Evolutionary conservation across 2,329 filamentous ascomycete genomes (phyloP), one percentile per base, ranked within the genome.

Genomic region (Calcarisporium arbuscula): DNA sequence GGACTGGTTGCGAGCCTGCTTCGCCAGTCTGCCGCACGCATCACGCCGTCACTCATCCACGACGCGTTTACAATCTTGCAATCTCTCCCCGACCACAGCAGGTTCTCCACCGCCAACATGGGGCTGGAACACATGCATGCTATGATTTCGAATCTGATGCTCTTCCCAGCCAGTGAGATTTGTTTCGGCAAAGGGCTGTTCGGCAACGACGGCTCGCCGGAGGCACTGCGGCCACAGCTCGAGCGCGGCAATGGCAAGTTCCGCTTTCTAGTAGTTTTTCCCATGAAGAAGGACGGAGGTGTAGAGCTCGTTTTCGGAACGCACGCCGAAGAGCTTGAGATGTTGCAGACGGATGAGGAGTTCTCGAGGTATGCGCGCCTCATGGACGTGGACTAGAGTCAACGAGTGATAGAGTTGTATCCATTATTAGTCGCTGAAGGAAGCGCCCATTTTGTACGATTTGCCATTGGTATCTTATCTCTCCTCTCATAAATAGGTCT

Each of bases 61-160:
- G 54, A 57, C 21, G 49, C 49, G 15, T 52, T 52, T 27, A 50
- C 45, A 2, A 32, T 56, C 3, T 35, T 52, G 35, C 45, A 50
- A 30, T 45, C 45, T 3, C 33, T 58, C 3, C 36, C 47, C 1
- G 53, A 55, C 29, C 44, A 53, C 30, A 48, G 41, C 19, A 40
- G 40, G 25, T 40, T 48, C 23, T 41, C 43, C 9, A 46, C 43
- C 4, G 49, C 52, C 6, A 48, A 46, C 36, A 51, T 50, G 47
- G 44, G 45, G 4, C 46, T 53, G 1, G 44, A 52, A 15, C 45
- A 49, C 22, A 48, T 51, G 45, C 34, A 54, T 32, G 37, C 49
- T 26, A 47, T 56, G 43, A 48, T 57, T 8, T 49, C 50, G 6
- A 56, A 54, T 30, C 44, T 58, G 41, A 48, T 58, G 41, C 34